These are phyloP conservation scores for Lindgomyces ingoldianus DNA, from an alignment of 495 filamentous ascomycete genomes.

Conservation along the genomic window DNA sequence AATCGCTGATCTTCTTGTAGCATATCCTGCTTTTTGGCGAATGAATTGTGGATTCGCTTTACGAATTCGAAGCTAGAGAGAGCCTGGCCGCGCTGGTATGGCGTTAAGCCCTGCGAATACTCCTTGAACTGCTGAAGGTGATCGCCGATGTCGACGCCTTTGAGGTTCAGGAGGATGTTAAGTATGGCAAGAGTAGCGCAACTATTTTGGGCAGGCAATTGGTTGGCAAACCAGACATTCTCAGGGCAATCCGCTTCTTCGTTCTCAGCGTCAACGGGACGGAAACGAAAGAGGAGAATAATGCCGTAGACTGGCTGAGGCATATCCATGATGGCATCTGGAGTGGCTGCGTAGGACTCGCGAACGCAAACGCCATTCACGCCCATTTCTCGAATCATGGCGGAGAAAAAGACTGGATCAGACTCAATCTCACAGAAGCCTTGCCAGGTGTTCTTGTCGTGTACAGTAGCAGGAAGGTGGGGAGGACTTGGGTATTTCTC, in stretches of 20 bases:
- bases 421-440: constrained; percentile 91
- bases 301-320: constrained; percentile 78
- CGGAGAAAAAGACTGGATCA: constrained; percentile 87
- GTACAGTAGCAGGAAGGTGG: constrained; percentile 45
- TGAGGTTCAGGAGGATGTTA: constrained; percentile 83
- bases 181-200: constrained; percentile 87
- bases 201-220: constrained; percentile 74
- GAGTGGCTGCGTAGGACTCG: constrained; percentile 76
- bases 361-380: constrained; percentile 71
- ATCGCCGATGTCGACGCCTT: constrained; percentile 62
- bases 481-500: constrained; percentile 38
- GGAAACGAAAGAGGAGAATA: constrained; percentile 78
- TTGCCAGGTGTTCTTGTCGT: constrained; percentile 58
- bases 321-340: constrained; percentile 63
- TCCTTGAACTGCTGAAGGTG: constrained; percentile 69
- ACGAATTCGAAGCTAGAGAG: constrained; percentile 76
- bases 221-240: constrained; percentile 91
- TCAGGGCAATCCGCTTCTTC: constrained; percentile 63
- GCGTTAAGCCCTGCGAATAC: constrained; percentile 65
- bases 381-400: constrained; percentile 76
- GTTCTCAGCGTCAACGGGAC: constrained; percentile 59
- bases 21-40: constrained; percentile 76
- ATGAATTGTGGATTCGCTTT: constrained; percentile 81
- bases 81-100: constrained; percentile 71
- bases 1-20: constrained; percentile 70